These are phyloP conservation scores for Talaromyces nanjingensis DNA, from an alignment of 495 filamentous ascomycete species.

Conservation along the genomic window DNA sequence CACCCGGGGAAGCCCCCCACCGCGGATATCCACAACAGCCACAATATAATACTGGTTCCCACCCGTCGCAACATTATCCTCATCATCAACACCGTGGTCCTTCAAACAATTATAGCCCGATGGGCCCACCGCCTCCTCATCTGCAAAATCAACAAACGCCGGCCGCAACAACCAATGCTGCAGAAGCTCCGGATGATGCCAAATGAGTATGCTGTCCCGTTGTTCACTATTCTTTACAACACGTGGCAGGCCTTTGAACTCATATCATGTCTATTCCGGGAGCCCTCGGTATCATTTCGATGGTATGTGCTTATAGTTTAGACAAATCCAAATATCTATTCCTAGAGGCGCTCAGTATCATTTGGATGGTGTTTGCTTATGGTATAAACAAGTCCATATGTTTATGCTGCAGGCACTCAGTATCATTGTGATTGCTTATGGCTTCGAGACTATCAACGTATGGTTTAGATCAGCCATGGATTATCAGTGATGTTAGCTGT, in stretches of 20 bases:
- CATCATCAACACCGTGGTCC: slow-evolving; percentile 53
- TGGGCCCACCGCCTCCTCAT: slow-evolving; percentile 38
- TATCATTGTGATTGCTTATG: not conserved
- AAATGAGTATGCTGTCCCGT: slow-evolving; percentile 38
- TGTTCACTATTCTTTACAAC: not conserved
- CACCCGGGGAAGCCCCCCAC: slow-evolving; percentile 38
- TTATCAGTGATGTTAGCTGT: not conserved
- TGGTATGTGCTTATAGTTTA: not conserved
- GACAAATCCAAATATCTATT: not conserved
- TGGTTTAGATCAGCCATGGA: not conserved
- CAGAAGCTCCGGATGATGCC: slow-evolving; percentile 45
- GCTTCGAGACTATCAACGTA: not conserved
- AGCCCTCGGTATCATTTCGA: not conserved
- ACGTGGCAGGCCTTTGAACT: not conserved
- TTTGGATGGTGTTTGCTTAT: not conserved
- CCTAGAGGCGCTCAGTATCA: not conserved
- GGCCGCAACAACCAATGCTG: slow-evolving; percentile 28
- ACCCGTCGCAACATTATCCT: slow-evolving; percentile 60
- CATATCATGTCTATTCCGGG: not conserved
- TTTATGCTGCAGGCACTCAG: not conserved
- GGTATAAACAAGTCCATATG: not conserved
- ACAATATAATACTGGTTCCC: slow-evolving; percentile 58
- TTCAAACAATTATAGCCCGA: slow-evolving; percentile 52
- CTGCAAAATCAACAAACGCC: slow-evolving; percentile 31
- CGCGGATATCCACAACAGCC: slow-evolving; percentile 53